These are phyloP conservation scores for Phlyctochytrium arcticum DNA, from an alignment of 192 early-diverging fungal species.

Conservation along the genomic window DNA sequence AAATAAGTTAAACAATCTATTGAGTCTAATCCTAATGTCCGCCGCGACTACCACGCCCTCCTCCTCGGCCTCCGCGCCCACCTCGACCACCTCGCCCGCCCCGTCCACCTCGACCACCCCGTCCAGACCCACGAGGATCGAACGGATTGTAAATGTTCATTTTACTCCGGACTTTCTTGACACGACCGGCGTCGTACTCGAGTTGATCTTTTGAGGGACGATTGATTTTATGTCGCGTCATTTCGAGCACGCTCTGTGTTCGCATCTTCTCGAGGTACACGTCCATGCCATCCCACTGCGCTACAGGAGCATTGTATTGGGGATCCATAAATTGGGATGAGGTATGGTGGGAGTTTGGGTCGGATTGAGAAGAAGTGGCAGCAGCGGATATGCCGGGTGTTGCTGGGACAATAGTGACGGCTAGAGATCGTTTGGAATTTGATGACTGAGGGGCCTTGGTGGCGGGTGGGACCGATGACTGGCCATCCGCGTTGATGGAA, in stretches of 20 bases:
- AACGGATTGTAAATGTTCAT: too few species aligned
- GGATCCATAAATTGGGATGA: neutral
- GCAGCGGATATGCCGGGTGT: neutral
- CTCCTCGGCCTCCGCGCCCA: too few species aligned
- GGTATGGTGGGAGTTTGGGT: neutral
- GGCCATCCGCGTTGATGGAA: neutral
- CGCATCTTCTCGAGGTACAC: neutral
- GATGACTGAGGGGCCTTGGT: neutral
- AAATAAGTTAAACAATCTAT: too few species aligned
- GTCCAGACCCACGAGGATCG: too few species aligned
- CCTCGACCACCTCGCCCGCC: too few species aligned
- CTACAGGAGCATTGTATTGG: neutral
- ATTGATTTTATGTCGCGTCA: neutral
- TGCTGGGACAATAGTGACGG: neutral
- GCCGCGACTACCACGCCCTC: too few species aligned
- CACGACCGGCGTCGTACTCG: neutral
- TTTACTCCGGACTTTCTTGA: neutral
- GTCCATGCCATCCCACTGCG: neutral
- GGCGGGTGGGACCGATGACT: neutral
- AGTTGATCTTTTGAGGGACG: neutral
- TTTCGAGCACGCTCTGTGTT: neutral
- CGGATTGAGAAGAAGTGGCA: too few species aligned
- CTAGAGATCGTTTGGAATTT: neutral
- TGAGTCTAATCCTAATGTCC: too few species aligned
- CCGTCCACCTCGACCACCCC: too few species aligned